Evolutionary conservation across 2,329 filamentous ascomycete genomes (phyloP), one percentile per base, ranked within the genome.

Genomic region (Elsinoe australis): DNA sequence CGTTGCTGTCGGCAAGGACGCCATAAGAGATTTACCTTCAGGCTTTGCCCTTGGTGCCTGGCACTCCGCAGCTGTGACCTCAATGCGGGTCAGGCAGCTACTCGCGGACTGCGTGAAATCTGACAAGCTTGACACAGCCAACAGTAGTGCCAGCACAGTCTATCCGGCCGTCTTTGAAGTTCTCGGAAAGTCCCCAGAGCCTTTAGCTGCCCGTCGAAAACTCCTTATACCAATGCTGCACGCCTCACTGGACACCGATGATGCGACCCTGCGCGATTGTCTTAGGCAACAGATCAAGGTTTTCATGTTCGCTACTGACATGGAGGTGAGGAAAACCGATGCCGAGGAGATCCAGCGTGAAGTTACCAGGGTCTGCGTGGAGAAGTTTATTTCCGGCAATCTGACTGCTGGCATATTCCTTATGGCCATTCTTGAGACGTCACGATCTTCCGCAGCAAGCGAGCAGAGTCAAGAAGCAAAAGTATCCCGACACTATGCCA

Each of bases 101-200:
- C 36, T 41, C 19, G 10, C 28, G 10, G 36, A 41, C 12, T 41
- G 36, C 21, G n/a, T n/a, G n/a, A n/a, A n/a, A n/a, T n/a, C n/a
- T n/a, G n/a, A n/a, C n/a, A n/a, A n/a, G n/a, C n/a, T n/a, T n/a
- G n/a, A n/a, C n/a, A n/a, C n/a, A n/a, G n/a, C n/a, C n/a, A n/a
- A n/a, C n/a, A n/a, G n/a, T n/a, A n/a, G n/a, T n/a, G n/a, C n/a
- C n/a, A n/a, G n/a, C n/a, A n/a, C n/a, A n/a, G n/a, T n/a, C n/a
- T n/a, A n/a, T n/a, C n/a, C n/a, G n/a, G n/a, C n/a, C n/a, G n/a
- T n/a, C n/a, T n/a, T n/a, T n/a, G n/a, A n/a, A n/a, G n/a, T n/a
- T n/a, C n/a, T n/a, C n/a, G n/a, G n/a, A n/a, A n/a, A n/a, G n/a
- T n/a, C n/a, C n/a, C n/a, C n/a, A n/a, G n/a, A n/a, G n/a, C n/a